Evolutionary conservation across 805 yeast genomes (phyloP).

Genomic region (Saccharomycopsis olivae): DNA sequence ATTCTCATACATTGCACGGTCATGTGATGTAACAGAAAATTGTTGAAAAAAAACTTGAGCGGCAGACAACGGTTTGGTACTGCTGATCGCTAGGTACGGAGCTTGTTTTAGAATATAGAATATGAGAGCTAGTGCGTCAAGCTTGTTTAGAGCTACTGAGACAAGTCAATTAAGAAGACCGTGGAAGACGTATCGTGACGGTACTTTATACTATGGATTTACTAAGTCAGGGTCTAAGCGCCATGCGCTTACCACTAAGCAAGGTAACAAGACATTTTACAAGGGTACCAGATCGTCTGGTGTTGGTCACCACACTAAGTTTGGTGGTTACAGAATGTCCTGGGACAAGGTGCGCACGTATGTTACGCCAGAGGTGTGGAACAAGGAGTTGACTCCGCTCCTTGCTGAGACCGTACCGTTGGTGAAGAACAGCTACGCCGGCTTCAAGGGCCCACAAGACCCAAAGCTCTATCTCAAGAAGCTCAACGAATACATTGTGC

Average conservation of each 20-base stretch:
- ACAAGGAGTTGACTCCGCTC: slow-evolving; percentile 52
- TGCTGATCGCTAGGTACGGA: too few relatives aligned
- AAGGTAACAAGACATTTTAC: slow-evolving; percentile 88
- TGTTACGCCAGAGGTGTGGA: slow-evolving; percentile 39
- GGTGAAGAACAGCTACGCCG: slow-evolving; percentile 55
- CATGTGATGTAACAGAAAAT: too few relatives aligned
- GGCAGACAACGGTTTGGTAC: too few relatives aligned
- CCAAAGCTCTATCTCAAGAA: slow-evolving; percentile 63
- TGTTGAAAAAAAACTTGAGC: too few relatives aligned
- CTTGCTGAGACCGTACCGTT: slow-evolving; percentile 68
- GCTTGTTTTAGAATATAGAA: too few relatives aligned
- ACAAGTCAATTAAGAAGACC: slow-evolving; percentile 59
- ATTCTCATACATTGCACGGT: too few relatives aligned
- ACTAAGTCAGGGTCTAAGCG: slow-evolving; percentile 76
- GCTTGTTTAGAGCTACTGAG: too few relatives aligned
- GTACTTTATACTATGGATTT: slow-evolving; percentile 72
- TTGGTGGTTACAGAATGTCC: slow-evolving; percentile 67
- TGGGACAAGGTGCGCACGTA: slow-evolving; percentile 86
- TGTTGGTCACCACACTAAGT: slow-evolving; percentile 67
- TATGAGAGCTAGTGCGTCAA: too few relatives aligned
- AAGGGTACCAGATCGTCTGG: slow-evolving; percentile 97
- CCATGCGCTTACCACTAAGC: slow-evolving; percentile 76
- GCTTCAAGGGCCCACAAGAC: slow-evolving; percentile 67
- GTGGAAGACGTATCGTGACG: slow-evolving; percentile 80
- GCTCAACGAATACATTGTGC: slow-evolving; percentile 62